Conservation (phyloP, 352 stramenopile species). For the Phytophthora sp. region DNA sequence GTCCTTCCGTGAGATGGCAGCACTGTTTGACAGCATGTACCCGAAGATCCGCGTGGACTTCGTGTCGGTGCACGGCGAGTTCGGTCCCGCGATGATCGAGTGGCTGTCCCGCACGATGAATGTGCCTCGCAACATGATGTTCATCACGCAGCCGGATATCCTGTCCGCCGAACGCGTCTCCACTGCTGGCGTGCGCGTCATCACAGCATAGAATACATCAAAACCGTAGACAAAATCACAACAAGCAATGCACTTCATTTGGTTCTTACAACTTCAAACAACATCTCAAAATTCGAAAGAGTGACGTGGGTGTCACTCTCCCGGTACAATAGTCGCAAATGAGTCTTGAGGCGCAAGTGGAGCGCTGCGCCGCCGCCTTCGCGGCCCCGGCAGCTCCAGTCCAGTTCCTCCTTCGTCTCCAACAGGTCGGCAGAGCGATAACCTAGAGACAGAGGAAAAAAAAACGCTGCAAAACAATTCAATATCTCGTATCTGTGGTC, state of each 20-base stretch:
- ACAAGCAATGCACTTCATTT: conserved; percentile 4
- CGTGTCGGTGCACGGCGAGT: conserved; percentile 59
- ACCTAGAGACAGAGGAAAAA: neutral
- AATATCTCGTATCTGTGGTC: neutral
- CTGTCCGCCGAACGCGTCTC: conserved; percentile 69
- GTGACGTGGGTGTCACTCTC: neutral
- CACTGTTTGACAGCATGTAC: conserved; percentile 86
- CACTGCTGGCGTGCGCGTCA: conserved; percentile 79
- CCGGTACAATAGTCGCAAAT: too few relatives aligned
- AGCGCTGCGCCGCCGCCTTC: neutral
- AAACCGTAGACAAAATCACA: neutral
- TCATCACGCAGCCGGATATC: conserved; percentile 86
- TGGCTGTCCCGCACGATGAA: conserved; percentile 71
- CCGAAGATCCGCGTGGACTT: conserved; percentile 86
- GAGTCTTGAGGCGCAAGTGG: conserved; percentile 12
- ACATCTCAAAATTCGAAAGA: neutral
- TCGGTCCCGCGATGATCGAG: conserved; percentile 71
- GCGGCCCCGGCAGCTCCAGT: neutral
- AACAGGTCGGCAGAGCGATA: conserved; percentile 25
- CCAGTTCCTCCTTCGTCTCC: conserved; percentile 23
- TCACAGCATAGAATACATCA: conserved; percentile 50
- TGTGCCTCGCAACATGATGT: conserved; percentile 89
- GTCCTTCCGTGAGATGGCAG: conserved; percentile 46
- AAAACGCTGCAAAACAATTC: neutral
- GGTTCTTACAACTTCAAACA: neutral